These are phyloP conservation scores for Helminthosporium solani DNA, from an alignment of 2,329 filamentous ascomycete genomes.

Conservation along the genomic window DNA sequence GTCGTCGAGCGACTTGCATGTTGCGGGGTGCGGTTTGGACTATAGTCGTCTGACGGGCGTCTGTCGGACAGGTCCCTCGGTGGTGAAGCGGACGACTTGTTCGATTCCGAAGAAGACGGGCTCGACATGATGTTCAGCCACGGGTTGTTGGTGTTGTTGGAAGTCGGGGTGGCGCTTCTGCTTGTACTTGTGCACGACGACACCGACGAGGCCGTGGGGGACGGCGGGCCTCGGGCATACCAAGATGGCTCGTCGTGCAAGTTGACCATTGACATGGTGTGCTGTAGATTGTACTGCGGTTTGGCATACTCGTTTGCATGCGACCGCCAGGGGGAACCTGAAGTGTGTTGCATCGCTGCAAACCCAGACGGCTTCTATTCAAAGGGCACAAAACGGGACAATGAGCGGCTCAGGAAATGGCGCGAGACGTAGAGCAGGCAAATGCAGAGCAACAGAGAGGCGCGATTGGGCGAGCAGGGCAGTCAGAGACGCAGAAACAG, in stretches of 20 bases:
- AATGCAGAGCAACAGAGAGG: constrained; percentile 16
- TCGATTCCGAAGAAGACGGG: constrained; percentile 31
- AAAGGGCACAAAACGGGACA: constrained; percentile 22
- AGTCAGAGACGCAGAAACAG: constrained; percentile 6
- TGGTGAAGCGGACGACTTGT: constrained; percentile 33
- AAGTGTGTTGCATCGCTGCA: constrained; percentile 38
- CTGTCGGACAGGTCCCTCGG: constrained; percentile 20
- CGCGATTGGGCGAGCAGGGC: constrained; percentile 21
- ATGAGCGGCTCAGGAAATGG: constrained; percentile 21
- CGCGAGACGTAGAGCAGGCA: constrained; percentile 15
- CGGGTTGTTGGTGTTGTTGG: constrained; percentile 40
- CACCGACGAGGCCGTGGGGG: constrained; percentile 43
- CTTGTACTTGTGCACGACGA: constrained; percentile 36
- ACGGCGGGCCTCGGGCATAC: constrained; percentile 37
- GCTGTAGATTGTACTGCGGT: constrained; percentile 38
- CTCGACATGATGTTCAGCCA: constrained; percentile 41
- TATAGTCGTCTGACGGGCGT: constrained; percentile 7
- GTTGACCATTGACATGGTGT: constrained; percentile 44
- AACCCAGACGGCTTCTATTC: constrained; percentile 18
- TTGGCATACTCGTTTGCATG: constrained; percentile 34
- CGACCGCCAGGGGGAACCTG: constrained; percentile 39
- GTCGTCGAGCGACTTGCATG: constrained; percentile 42
- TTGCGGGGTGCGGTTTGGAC: constrained; percentile 39
- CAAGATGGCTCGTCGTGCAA: constrained; percentile 41
- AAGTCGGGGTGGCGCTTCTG: constrained; percentile 40